phyloP scores from a whole-genome alignment of 2,329 filamentous ascomycete species.

The Aspergillaceae sp. region DNA sequence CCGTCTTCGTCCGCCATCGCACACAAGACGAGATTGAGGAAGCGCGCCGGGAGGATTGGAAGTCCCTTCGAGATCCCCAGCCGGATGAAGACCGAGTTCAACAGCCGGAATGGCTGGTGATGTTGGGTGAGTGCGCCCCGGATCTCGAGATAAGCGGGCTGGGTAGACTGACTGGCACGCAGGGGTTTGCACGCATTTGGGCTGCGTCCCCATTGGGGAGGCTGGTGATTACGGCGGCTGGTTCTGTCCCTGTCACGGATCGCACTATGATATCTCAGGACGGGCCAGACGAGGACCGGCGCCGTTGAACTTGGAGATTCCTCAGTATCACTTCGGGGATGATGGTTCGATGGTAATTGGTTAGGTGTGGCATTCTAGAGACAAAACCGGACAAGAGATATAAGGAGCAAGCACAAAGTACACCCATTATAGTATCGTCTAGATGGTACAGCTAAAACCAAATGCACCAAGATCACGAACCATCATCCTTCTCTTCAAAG shows the following conservation, averaged over 20 bases:
- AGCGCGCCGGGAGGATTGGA: constrained; percentile 78
- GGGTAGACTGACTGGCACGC: constrained; percentile 1
- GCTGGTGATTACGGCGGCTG: constrained; percentile 96
- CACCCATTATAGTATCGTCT: no score
- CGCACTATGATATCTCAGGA: constrained; percentile 99
- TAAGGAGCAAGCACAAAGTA: no score
- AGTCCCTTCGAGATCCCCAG: constrained; percentile 83
- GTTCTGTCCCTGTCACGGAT: constrained; percentile 99
- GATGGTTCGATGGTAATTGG: constrained; percentile 85
- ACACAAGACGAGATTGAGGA: constrained; percentile 88
- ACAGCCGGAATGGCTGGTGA: constrained; percentile 97
- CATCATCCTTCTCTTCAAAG: no score
- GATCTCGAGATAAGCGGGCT: background rate
- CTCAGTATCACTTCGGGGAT: constrained; percentile 83
- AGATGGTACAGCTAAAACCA: no score
- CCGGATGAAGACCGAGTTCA: constrained; percentile 86
- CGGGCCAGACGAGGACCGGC: constrained; percentile 96
- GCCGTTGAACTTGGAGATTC: constrained; percentile 94
- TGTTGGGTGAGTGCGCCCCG: constrained; percentile 63
- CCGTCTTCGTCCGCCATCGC: constrained; percentile 98
- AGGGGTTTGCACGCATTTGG: constrained; percentile 98
- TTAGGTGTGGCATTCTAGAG: constrained; percentile 46
- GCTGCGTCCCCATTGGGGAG: constrained; percentile 98
- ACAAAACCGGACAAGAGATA: no score
- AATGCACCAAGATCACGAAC: no score